phyloP scores from a whole-genome alignment of 2,329 filamentous ascomycete genomes.

The Trichoderma sp. region DNA sequence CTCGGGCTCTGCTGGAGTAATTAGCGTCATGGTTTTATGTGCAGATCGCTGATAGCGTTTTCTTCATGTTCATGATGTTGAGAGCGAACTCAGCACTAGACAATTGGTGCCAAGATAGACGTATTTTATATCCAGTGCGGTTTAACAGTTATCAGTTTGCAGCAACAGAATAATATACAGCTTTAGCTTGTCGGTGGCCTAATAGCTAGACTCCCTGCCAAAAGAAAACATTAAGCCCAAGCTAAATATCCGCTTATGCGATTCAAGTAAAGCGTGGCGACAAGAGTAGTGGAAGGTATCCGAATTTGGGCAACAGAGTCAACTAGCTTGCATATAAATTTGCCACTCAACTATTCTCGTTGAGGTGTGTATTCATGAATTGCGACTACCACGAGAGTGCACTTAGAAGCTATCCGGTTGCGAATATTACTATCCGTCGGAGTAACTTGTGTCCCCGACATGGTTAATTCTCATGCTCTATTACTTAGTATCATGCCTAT shows the following conservation, averaged over 20 bases:
- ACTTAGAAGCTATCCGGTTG: not conserved
- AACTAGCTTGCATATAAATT: not conserved
- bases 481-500: not conserved
- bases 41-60: not conserved
- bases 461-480: not conserved
- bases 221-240: not conserved
- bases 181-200: not conserved
- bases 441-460: not conserved
- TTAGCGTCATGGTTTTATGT: not conserved
- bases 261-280: not conserved
- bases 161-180: not conserved
- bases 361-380: not conserved
- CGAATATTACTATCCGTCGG: not conserved
- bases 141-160: not conserved
- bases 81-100: not conserved
- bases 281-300: not conserved
- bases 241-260: not conserved
- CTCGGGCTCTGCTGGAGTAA: not conserved
- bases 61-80: not conserved
- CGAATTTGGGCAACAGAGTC: not conserved
- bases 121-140: not conserved
- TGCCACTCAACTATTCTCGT: not conserved
- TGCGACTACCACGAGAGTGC: not conserved
- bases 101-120: not conserved
- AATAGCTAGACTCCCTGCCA: not conserved